Conservation (phyloP, 148 eudicot genomes). For the Nepenthes mirabilis region DNA sequence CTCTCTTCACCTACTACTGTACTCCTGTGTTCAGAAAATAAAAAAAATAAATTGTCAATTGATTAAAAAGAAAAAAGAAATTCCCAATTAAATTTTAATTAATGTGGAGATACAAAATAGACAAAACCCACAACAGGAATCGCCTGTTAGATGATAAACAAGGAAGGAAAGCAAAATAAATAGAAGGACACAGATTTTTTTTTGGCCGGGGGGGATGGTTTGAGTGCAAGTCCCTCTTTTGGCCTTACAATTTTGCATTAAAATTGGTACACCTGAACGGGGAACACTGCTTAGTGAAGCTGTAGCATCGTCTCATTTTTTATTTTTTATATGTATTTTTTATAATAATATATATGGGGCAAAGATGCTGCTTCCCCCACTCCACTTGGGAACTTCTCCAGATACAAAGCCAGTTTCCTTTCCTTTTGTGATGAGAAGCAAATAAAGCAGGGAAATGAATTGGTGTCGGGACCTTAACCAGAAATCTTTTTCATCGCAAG, state of each 20-base stretch:
- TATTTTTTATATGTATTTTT: no score
- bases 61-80: not conserved
- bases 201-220: not conserved
- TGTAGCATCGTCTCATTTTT: no score
- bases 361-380: no score
- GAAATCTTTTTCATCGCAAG: slow-evolving; percentile 22
- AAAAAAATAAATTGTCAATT: no score
- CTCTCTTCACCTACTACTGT: not conserved
- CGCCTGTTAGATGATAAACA: slow-evolving; percentile 26
- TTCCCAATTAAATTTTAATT: not conserved
- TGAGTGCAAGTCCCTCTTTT: slow-evolving; percentile 1
- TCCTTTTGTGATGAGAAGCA: slow-evolving; percentile 4
- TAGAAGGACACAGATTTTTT: slow-evolving; percentile 6
- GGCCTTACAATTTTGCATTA: not conserved
- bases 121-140: slow-evolving; percentile 34
- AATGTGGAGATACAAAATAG: slow-evolving; percentile 8
- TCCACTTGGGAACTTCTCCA: no score
- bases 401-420: slow-evolving; percentile 3
- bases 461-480: slow-evolving; percentile 22
- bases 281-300: not conserved
- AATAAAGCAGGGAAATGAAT: slow-evolving; percentile 13
- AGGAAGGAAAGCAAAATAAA: slow-evolving; percentile 28
- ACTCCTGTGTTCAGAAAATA: no score
- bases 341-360: no score
- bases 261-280: slow-evolving; percentile 8